Evolutionary conservation across 208 protist genomes (phyloP), one percentile per base, ranked within the genome.

Genomic region (Phytomonas sp.): DNA sequence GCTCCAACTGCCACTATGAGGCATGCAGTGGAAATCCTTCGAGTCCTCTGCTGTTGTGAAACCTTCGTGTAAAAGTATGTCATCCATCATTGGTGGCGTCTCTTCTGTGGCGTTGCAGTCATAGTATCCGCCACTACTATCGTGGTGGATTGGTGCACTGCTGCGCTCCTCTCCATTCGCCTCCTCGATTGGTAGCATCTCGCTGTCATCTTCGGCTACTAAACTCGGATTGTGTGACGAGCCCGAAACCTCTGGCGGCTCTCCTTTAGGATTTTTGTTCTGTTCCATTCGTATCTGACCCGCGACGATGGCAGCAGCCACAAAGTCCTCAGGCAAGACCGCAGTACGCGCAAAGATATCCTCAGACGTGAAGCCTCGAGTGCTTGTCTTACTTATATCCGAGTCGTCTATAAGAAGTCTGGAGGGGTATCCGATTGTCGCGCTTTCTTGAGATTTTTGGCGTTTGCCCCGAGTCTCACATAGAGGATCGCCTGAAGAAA

Each of bases 251-350:
- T 51, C 40, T 51, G 13, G 20, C 40, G 40, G 40, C 3, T 51
- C 13, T 2, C 2, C 9, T 37, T 67, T 61, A 0, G 32, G 11
- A 26, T 64, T 60, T 3, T 74, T 61, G n/a, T 74, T 67, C 65
- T 69, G 40, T 40, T 73, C 60, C 34, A 71, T 60, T 28, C 67
- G 66, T 60, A 60, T 63, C n/a, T 76, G 72, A 34, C 69, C 68
- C 31, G 78, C 65, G 17, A 75, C 74, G 15, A 88, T 72, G 4
- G 79, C 83, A n/a, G 83, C 83, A 36, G 78, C 75, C 23, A 88
- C 76, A 59, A 85, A 88, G 63, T 74, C 78, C 31, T 80, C 60
- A 40, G 79, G 83, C 46, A 88, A 70, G 46, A 76, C 79, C 26
- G 82, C 82, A 0, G 82, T 77, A 20, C 79, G 63, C 36, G 77